Evolutionary conservation across 2,329 filamentous ascomycete species (phyloP), one percentile per base, ranked within the genome.

Genomic region (Bipolaris victoriae): DNA sequence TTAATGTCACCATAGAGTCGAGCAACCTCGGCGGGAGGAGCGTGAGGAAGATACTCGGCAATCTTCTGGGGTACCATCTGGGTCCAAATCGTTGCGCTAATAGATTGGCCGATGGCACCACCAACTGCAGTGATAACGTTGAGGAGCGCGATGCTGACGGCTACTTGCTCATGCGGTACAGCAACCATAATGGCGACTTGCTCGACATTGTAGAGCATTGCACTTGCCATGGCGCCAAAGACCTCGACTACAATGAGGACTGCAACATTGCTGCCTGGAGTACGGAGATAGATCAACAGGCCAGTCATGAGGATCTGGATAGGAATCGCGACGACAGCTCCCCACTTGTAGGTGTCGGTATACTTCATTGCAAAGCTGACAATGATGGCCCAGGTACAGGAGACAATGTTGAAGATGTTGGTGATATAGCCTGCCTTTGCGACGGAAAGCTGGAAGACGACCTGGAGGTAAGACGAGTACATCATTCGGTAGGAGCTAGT

Each of bases 21-120:
- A 7, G 40, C 47, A 9, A 57, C 52, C 31, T 60, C 20, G 11
- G 29, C 37, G 20, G 58, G 62, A 4, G 54, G 47, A n/a, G 50
- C 58, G 2, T 45, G 55, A 5, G 65, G 69, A 35, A 72, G 49
- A 40, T 66, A 64, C 26, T 60, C 47, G 3, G 35, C 49, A 13
- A 68, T 52, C 39, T 58, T 61, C 22, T 43, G 50, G 13, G 80
- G 81, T 57, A 90, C 82, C 1, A 82, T 81, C 53, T 82, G 79
- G 0, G 83, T 84, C 86, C 86, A 90, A 54, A 90, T 84, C 7
- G 86, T 85, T 0, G 81, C 81, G 1, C 86, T 82, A 41, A 90
- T 80, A 3, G 86, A 81, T 37, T 64, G 66, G 5, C 74, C 74
- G 7, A 76, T 63, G 2, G 69, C 64, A 22, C 70, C 71, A 24